Evolutionary conservation across 306 rosid genomes (phyloP).

Genomic region (Fragaria nilgerrensis): DNA sequence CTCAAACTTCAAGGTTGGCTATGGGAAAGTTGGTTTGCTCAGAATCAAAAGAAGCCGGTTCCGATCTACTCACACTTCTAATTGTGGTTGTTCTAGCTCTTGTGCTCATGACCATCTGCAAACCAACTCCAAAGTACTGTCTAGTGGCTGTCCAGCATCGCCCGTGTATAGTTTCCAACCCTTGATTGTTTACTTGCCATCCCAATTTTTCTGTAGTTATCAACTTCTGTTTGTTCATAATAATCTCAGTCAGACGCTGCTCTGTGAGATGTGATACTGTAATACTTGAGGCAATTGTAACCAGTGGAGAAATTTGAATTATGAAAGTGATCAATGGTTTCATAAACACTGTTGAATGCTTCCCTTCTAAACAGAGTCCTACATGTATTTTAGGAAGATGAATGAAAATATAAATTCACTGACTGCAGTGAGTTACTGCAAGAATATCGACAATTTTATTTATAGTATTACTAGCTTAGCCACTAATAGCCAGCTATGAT

Average conservation of each 20-base stretch:
- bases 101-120: slow-evolving; percentile 37
- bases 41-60: slow-evolving; percentile 16
- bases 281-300: background rate
- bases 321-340: background rate
- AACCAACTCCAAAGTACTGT: slow-evolving; percentile 21
- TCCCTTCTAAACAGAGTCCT: background rate
- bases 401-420: background rate
- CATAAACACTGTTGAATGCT: background rate
- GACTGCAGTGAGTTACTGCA: background rate
- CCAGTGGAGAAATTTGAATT: background rate
- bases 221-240: background rate
- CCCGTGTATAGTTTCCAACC: background rate
- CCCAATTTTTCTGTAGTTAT: background rate
- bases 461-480: background rate
- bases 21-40: slow-evolving; percentile 43
- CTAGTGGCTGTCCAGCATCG: slow-evolving; percentile 30
- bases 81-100: slow-evolving; percentile 33
- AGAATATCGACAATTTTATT: background rate
- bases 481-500: background rate
- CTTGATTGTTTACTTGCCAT: background rate
- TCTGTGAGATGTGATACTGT: background rate
- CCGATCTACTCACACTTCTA: slow-evolving; percentile 23
- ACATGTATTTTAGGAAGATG: background rate
- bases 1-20: slow-evolving; percentile 4
- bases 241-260: background rate